Evolutionary conservation across 2,329 filamentous ascomycete species (phyloP), one percentile per base, ranked within the genome.

Genomic region (Zasmidium cellare): DNA sequence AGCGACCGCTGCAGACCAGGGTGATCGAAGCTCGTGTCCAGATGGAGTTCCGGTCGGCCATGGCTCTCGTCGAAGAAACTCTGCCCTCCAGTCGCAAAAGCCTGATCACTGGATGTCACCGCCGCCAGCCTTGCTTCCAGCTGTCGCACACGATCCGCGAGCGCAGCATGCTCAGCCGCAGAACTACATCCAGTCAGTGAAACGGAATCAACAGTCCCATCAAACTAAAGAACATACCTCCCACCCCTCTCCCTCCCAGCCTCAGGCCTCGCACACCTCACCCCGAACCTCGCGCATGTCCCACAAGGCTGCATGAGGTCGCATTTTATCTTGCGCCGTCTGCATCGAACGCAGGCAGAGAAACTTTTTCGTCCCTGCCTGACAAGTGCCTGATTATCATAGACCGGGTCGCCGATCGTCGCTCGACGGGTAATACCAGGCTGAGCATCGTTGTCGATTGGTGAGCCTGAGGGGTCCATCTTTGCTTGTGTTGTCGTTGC

Each of bases 391-490:
- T 56, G 55, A 25, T 62, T 54, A 19, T 62, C 60, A 31, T 60
- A 53, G 23, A 60, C 55, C 5, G 57, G 52, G 46, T 60, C 57
- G 9, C 60, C 60, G 51, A 62, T 62, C 35, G 60, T 62, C 6
- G 60, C 57, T 56, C 60, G 51, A 35, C 60, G 56, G n/a, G 51
- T 55, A 23, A 62, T 38, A 11, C 47, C 50, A 18, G 53, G 57
- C 23, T 35, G 9, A 23, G 38, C 31, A 14, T 45, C 20, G 41
- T 25, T 9, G 12, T 53, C 46, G 23, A 24, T 41, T 3, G 28
- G 28, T 22, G 46, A 23, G n/a, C n/a, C n/a, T 47, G 46, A 23
- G 23, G 46, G 9, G 16, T 49, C 14, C 22, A 49, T 41, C 12
- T 18, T 41, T 25, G 46, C 24, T 28, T 2, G 22, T 11, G 9